Conservation (phyloP, 73 alveolate species). For the Symbiodinium pilosum region DNA sequence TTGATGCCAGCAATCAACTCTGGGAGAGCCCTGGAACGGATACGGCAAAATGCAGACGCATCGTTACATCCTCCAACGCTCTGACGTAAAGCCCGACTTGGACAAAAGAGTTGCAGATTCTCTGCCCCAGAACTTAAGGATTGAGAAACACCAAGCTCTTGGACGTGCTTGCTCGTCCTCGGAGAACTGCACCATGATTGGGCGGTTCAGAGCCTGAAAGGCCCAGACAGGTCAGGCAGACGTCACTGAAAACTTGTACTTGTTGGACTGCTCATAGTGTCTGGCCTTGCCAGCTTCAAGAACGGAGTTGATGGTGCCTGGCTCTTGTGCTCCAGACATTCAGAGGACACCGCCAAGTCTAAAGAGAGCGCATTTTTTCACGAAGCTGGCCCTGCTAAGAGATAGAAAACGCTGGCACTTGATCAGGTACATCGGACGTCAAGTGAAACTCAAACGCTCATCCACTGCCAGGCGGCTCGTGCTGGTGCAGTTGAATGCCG, state of each 20-base stretch:
- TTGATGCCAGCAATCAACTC: no score
- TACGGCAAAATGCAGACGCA: background rate
- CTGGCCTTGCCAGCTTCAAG: constrained; percentile 83
- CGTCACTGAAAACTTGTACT: background rate
- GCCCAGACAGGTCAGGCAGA: background rate
- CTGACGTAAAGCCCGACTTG: no score
- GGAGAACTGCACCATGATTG: constrained; percentile 71
- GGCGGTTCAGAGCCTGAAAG: constrained; percentile 58
- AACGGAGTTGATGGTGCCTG: constrained; percentile 75
- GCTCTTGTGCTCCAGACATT: background rate
- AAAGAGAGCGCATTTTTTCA: no score
- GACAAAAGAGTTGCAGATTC: no score
- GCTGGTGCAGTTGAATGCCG: constrained; percentile 92
- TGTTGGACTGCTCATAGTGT: background rate
- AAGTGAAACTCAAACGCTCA: no score
- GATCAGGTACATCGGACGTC: no score
- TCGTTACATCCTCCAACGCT: no score
- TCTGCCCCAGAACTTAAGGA: no score
- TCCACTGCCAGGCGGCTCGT: background rate
- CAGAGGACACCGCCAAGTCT: no score
- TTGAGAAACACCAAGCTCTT: background rate
- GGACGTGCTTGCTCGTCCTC: constrained; percentile 2
- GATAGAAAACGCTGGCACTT: no score
- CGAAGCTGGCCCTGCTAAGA: no score
- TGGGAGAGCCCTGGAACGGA: no score